Evolutionary conservation across 176 grass and related monocot genomes (phyloP), one percentile per base, ranked within the genome.

Genomic region (Musa troglodytarum): DNA sequence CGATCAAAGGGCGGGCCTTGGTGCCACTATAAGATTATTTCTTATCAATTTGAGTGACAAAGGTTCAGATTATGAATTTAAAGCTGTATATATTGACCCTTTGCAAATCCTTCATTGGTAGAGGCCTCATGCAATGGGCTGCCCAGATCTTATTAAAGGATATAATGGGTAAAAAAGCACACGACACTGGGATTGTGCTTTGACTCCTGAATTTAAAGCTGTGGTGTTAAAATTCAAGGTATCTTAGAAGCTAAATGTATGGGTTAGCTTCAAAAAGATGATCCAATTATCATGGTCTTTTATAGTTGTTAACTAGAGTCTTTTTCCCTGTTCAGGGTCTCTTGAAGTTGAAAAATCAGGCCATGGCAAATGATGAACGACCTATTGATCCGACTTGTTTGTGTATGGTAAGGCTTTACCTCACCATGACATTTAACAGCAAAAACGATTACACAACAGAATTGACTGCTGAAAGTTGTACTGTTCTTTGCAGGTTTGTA

Each of bases 321-420:
- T 53, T 10, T 78, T 34, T 78, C 26, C 74, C 81, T 72, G 50
- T 59, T 67, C 23, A 93, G 94, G 94, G 90, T 78, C 86, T 98
- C 83, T 66, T 98, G 72, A 98, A 91, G 79, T 81, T 98, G 78
- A 98, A 98, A 82, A 86, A 98, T 57, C 90, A 82, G 15, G 86
- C 84, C 76, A 98, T 98, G 94, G 88, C 85, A 43, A 93, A 81
- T 81, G 90, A 98, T 87, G 94, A 91, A 71, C 84, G 88, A 11
- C 90, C 94, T 72, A 98, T 93, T 77, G 94, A 98, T 86, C 85
- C 86, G 21, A 89, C 90, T 0, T 98, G 90, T 75, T 76, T 86
- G 66, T 98, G 94, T 76, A 93, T 98, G 94, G 94, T 93, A 91
- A 74, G 90, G 5, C 68, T 70, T 80, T n/a, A 78, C 4, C 54